Percentiles rank a stretch among this genome's conserved stretches.
phyloP scores from a whole-genome alignment of 257 asterid genomes.

The Ilex aquifolium region DNA sequence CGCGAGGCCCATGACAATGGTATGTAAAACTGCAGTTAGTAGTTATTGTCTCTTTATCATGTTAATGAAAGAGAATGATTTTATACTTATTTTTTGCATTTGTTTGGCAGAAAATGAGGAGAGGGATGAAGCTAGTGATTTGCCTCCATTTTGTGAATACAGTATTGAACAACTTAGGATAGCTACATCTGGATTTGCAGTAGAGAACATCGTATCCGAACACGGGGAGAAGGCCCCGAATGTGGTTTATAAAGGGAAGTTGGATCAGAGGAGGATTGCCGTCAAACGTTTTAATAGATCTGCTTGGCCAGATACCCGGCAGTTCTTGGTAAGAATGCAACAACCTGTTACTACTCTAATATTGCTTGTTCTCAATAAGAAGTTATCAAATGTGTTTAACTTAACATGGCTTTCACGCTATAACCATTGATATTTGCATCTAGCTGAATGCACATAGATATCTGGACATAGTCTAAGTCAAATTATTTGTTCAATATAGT shows the following conservation, averaged over 20 bases:
- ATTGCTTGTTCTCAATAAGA: neutral
- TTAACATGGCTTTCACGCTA: too few species aligned
- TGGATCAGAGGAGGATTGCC: neutral
- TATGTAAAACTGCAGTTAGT: conserved; percentile 10
- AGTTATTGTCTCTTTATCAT: neutral
- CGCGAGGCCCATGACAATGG: conserved; percentile 35
- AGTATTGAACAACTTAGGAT: neutral
- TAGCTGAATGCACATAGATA: too few species aligned
- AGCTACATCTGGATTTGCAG: conserved; percentile 1
- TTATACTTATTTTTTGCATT: conserved; percentile 1
- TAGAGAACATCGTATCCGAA: neutral
- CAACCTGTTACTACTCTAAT: neutral
- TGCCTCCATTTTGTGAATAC: neutral
- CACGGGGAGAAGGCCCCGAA: conserved; percentile 2
- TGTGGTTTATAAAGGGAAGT: conserved; percentile 5
- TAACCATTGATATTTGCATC: too few species aligned
- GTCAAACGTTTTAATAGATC: conserved; percentile 3
- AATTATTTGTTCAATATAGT: too few species aligned
- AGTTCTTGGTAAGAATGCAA: neutral
- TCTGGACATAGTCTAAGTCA: too few species aligned
- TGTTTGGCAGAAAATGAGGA: neutral
- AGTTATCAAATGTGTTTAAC: neutral
- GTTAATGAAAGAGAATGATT: conserved; percentile 7
- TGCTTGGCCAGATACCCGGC: conserved; percentile 2
- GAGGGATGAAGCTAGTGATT: neutral